Evolutionary conservation across 2,329 filamentous ascomycete genomes (phyloP), one percentile per base, ranked within the genome.

Genomic region (Fusarium redolens): DNA sequence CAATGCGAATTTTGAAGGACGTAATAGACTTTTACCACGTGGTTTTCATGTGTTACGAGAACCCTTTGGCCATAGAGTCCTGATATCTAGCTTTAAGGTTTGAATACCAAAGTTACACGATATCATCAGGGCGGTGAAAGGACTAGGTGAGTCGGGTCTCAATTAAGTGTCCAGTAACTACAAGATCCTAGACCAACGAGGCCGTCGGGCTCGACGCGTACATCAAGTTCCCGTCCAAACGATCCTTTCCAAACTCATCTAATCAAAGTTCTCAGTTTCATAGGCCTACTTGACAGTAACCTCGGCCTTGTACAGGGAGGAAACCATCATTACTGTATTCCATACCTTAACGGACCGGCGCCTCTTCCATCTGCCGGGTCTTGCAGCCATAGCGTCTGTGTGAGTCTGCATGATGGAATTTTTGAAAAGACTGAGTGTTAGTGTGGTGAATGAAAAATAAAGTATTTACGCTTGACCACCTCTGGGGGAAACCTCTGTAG

Each of bases 341-440:
- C n/a, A 25, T 51, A 35, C 22, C 15, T 12, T 51, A 30, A 18
- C 4, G 18, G 4, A 35, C 17, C 22, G 14, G n/a, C 30, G 15
- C n/a, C 15, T 25, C 11, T 35, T 33, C 15, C 30, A 51, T 33
- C 15, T 17, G n/a, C 30, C 15, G 17, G 25, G 22, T 25, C n/a
- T n/a, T 33, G 8, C 11, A 10, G 15, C 15, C 30, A 22, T 14
- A 22, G 11, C 30, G 5, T 22, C n/a, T 22, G 7, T 22, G 3
- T 13, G 28, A 11, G 4, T 31, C 47, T 31, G 10, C 10, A 33
- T 33, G 14, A 17, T 22, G 17, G 4, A 2, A 11, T 13, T 3
- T 7, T 15, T 22, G 3, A 7, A 15, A 22, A 4, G 5, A 18
- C 5, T 28, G 17, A 33, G 0, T 33, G 5, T 13, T 9, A 17